Base-by-base conservation (phyloP, 2,329 filamentous ascomycete genomes). In the Penicillium rolfsii region DNA sequence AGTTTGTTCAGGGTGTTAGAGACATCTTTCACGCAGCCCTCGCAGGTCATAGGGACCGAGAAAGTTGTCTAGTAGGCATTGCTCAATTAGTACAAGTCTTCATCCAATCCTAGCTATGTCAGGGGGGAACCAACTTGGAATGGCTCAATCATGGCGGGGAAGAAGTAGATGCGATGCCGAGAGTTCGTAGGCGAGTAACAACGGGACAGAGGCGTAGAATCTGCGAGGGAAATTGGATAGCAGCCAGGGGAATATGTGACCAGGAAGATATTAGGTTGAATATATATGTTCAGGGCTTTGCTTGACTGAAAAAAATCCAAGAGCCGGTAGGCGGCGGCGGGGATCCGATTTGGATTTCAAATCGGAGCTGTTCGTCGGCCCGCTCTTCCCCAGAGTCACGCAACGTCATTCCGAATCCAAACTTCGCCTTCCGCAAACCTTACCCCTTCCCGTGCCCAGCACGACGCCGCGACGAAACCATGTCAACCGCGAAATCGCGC, bases 31-130 rank as follows among this genome's bases (percentile, higher is more conserved):
- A 97, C 87, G 81, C 95, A 98, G 73, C 85, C 83, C 71, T 96
- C 89, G 81, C 95, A 98, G 79, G 89, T 92, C 83, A 98, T 89
- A 58, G 93, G 93, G 69, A 98, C 95, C 65, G 94, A 93, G 78
- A 98, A 98, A 66, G 94, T 89, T 63, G 94, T 96, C 90, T 98
- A 70, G 45, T 48, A n/a, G 45, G 14, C 2, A 19, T 26, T 54
- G 35, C 28, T 24, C 52, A 22, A 41, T 72, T 60, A 73, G 69
- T 57, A 62, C 57, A 16, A 24, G 24, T 35, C 28, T 16, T 40
- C 38, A 54, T 19, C 38, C n/a, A 57, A n/a, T 4, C 26, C 11
- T 41, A 19, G 26, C 26, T 33, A 40, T 57, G 54, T 40, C 28
- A 43, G 36, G 49, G 40, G 57, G 58, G 61, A 60, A 60, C 74